A percentile compares a stretch with the other conserved stretches of the same genome.
Conservation (phyloP, 2,329 filamentous ascomycete genomes). For the Phyllosticta paracitricarpa region DNA sequence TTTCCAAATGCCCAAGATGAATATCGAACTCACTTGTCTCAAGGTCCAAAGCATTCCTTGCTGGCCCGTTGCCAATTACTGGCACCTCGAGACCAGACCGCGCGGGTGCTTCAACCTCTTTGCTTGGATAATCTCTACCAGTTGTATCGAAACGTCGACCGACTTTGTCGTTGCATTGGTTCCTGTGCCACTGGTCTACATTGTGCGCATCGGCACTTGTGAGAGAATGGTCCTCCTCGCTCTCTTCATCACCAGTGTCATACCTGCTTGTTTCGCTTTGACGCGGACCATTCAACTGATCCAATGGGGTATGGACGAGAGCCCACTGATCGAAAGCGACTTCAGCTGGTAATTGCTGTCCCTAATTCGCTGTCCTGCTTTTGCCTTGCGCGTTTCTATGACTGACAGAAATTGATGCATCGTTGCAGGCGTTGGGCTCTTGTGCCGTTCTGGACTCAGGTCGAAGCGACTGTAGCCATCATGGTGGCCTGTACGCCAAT, state of each 20-base stretch:
- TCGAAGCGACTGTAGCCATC: conserved; percentile 7
- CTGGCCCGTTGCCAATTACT: not conserved
- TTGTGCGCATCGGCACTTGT: not conserved
- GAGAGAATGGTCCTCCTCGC: not conserved
- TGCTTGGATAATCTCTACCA: not conserved
- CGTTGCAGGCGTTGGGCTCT: conserved; percentile 2
- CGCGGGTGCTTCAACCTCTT: conserved; percentile 1
- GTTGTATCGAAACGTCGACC: not conserved
- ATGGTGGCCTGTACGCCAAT: conserved; percentile 5
- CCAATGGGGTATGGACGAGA: not conserved
- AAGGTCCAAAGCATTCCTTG: conserved; percentile 4
- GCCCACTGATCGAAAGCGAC: not conserved
- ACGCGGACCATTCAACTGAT: not conserved
- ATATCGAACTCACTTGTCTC: not conserved
- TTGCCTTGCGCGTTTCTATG: not conserved
- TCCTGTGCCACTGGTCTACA: not conserved
- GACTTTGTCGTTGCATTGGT: not conserved
- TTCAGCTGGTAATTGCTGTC: not conserved
- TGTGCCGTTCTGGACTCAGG: conserved; percentile 6
- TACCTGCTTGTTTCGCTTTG: not conserved
- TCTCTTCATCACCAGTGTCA: not conserved
- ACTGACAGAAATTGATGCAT: not conserved
- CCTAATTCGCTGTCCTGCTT: not conserved
- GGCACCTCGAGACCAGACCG: not conserved
- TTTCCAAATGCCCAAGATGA: not conserved